Conservation (phyloP, 495 filamentous ascomycete genomes). For the Hypomontagnella monticulosa region DNA sequence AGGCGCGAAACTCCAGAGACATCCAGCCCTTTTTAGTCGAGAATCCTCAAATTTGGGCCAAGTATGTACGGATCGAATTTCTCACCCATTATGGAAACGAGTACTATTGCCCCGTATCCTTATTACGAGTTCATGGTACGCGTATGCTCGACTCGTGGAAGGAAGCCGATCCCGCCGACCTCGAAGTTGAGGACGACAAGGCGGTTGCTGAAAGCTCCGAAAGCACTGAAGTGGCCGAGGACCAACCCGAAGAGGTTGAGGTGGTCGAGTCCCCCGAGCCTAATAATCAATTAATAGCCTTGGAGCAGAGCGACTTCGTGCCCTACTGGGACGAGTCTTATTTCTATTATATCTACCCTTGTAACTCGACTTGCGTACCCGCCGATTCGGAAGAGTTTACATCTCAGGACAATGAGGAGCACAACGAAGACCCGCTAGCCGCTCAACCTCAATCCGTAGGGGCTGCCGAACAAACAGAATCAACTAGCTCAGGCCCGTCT, state of each 20-base stretch:
- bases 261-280: constrained; percentile 49
- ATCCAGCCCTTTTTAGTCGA: constrained; percentile 93
- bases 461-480: constrained; percentile 18
- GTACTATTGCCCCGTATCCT: constrained; percentile 92
- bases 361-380: constrained; percentile 38
- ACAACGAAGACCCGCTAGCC: constrained; percentile 3
- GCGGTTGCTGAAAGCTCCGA: constrained; percentile 53
- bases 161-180: constrained; percentile 68
- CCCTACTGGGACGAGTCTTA: constrained; percentile 43
- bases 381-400: constrained; percentile 18
- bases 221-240: constrained; percentile 43
- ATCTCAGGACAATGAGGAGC: neutral
- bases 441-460: constrained; percentile 17
- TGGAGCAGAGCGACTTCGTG: constrained; percentile 36
- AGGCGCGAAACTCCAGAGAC: constrained; percentile 89
- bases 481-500: constrained; percentile 21
- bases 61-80: constrained; percentile 91
- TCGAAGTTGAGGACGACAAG: constrained; percentile 59
- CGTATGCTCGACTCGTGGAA: constrained; percentile 96
- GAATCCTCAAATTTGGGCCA: constrained; percentile 93
- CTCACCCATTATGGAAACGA: constrained; percentile 94
- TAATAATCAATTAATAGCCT: constrained; percentile 15
- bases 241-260: constrained; percentile 37
- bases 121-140: constrained; percentile 91
- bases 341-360: constrained; percentile 26